phyloP scores from a whole-genome alignment of 2,329 filamentous ascomycete species.

The Calycina marina region DNA sequence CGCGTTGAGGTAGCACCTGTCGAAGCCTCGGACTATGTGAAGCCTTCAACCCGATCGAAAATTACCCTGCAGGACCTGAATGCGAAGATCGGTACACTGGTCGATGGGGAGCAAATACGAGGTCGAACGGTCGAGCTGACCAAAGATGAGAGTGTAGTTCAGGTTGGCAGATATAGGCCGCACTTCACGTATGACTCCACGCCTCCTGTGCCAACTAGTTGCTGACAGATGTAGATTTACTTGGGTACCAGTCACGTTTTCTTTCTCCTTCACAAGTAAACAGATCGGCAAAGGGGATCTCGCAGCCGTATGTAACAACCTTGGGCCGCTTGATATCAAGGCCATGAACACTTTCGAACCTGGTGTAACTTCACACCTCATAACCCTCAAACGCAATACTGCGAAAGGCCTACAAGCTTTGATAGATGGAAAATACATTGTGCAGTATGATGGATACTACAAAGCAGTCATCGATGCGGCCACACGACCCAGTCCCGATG shows the following conservation, averaged over 20 bases:
- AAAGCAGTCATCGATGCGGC: slow-evolving; percentile 49
- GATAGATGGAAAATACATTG: slow-evolving; percentile 66
- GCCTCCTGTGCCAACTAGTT: not conserved
- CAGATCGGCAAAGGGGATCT: slow-evolving; percentile 55
- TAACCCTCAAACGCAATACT: slow-evolving; percentile 81
- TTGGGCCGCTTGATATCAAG: slow-evolving; percentile 85
- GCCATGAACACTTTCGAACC: slow-evolving; percentile 58
- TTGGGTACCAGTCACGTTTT: slow-evolving; percentile 72
- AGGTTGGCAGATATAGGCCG: slow-evolving; percentile 55
- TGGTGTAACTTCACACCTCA: slow-evolving; percentile 67
- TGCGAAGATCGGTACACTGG: slow-evolving; percentile 71
- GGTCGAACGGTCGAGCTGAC: slow-evolving; percentile 43
- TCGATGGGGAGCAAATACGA: slow-evolving; percentile 61
- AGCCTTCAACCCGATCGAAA: slow-evolving; percentile 36
- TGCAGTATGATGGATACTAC: slow-evolving; percentile 51
- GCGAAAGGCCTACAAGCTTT: slow-evolving; percentile 76
- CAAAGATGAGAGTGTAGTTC: slow-evolving; percentile 46
- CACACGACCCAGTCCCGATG: slow-evolving; percentile 21
- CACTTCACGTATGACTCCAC: slow-evolving; percentile 37
- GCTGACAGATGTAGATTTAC: slow-evolving; percentile 38
- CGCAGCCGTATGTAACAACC: slow-evolving; percentile 41
- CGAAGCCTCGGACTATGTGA: slow-evolving; percentile 45
- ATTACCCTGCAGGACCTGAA: slow-evolving; percentile 63
- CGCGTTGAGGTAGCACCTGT: slow-evolving; percentile 58
- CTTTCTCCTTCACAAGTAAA: slow-evolving; percentile 61